These are phyloP conservation scores for Wickerhamomyces rabaulensis DNA, from an alignment of 805 yeast genomes.

Conservation along the genomic window DNA sequence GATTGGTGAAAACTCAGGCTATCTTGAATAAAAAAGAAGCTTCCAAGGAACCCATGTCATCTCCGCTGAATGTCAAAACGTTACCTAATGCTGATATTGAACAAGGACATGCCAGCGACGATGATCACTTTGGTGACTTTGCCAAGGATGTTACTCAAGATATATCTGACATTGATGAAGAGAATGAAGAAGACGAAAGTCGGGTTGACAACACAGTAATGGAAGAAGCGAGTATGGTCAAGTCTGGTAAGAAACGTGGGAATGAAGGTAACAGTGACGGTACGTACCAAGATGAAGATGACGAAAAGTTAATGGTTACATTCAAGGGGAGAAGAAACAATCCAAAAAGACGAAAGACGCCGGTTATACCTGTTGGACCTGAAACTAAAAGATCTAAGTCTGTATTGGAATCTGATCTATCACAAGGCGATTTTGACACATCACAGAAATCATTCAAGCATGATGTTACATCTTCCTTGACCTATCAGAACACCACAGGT, in stretches of 20 bases:
- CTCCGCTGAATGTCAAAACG: not conserved
- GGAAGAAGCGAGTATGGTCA: constrained; percentile 3
- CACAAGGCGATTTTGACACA: not conserved
- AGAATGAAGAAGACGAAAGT: constrained; percentile 7
- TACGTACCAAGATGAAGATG: not conserved
- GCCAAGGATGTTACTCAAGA: constrained; percentile 23
- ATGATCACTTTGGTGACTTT: constrained; percentile 4
- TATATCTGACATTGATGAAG: constrained; percentile 24
- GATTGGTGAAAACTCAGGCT: not conserved
- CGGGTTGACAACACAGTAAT: constrained; percentile 10
- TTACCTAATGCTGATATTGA: not conserved
- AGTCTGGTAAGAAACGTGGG: not conserved
- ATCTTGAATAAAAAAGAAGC: not conserved
- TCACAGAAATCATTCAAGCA: not conserved
- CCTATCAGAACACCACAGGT: not conserved
- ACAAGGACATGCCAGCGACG: not conserved
- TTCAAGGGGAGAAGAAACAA: not conserved
- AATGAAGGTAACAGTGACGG: not conserved
- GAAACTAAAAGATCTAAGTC: not conserved
- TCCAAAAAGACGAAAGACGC: not conserved
- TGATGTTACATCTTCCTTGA: not conserved
- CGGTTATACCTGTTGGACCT: not conserved
- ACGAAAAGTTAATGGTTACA: not conserved
- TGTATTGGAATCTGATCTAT: not conserved
- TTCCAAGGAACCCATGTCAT: not conserved